A percentile compares a stretch with the other conserved stretches of the same genome.
Evolutionary conservation across 257 asterid species (phyloP).

Genomic region (Fraxinus americana): DNA sequence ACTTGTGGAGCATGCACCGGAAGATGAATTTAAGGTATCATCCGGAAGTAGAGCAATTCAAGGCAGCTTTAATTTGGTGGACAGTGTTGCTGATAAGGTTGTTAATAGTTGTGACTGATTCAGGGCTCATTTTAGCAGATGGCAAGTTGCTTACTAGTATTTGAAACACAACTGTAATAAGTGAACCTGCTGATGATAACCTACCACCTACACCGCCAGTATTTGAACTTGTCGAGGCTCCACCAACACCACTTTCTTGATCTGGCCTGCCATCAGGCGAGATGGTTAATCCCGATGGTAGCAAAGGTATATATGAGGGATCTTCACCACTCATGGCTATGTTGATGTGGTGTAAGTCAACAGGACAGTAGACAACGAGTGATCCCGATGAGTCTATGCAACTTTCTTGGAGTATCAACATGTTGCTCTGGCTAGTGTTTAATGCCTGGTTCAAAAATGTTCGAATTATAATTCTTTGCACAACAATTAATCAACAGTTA

Average conservation of each 20-base stretch:
- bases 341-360: constrained; percentile 77
- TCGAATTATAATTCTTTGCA: not conserved
- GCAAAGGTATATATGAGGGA: constrained; percentile 71
- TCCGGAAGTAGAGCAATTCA: constrained; percentile 61
- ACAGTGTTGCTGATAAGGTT: constrained; percentile 76
- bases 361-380: constrained; percentile 76
- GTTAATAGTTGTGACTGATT: constrained; percentile 81
- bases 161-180: constrained; percentile 79
- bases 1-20: not conserved
- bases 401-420: constrained; percentile 92
- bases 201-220: not conserved
- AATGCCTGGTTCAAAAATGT: constrained; percentile 48
- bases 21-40: constrained; percentile 4
- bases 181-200: constrained; percentile 49
- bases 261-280: constrained; percentile 63
- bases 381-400: constrained; percentile 89
- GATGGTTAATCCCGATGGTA: constrained; percentile 85
- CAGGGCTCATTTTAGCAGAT: constrained; percentile 77
- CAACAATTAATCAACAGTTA: not conserved
- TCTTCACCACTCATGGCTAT: constrained; percentile 95
- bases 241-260: constrained; percentile 11
- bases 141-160: constrained; percentile 79
- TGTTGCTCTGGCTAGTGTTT: constrained; percentile 75
- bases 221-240: constrained; percentile 61
- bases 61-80: constrained; percentile 88